Base-by-base conservation (phyloP, 768 basidiomycete species). In the Harrya chromipes region DNA sequence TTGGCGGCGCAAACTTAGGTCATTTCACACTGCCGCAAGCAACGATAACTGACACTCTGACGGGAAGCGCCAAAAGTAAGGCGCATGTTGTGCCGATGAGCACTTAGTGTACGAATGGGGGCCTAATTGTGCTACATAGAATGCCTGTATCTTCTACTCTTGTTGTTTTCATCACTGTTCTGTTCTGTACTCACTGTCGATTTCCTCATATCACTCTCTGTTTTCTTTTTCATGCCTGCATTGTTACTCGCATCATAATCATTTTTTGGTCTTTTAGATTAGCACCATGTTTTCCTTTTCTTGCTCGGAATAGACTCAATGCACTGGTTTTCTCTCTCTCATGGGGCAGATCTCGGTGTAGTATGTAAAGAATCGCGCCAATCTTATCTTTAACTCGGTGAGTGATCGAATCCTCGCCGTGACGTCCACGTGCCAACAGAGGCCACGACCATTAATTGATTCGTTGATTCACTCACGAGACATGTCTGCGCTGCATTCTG, bases 1-100 rank as follows among this genome's bases (percentile, higher is more conserved):
- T 70, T 83, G 31, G 69, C 70, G 46, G 72, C 40, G 46, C 57
- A 60, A 43, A 39, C 40, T 40, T 64, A 51, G 41, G 56, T 27
- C 31, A 38, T 27, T 39, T 29, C 29, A 26, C 31, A 40, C 41
- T 31, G 13, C 23, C 49, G 40, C 26, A 42, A 33, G 50, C 40
- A 20, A 47, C 40, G 41, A 49, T 46, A 36, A 53, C 19, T 37
- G 54, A 57, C 46, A 24, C 46, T 35, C 43, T 20, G 37, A 58
- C 21, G 35, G 40, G 41, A 34, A 44, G 36, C 36, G 35, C 27
- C 43, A 53, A 56, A 55, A 51, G 48, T 53, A 48, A 1, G 36
- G 43, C 49, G 43, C 51, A 20, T 42, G 31, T 31, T 44, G 29
- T 53, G 37, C 33, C 42, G 36, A 49, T 39, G 36, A 34, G 31